Base-by-base conservation (phyloP, 345 rosid genomes). In the Noccaea bulbosa region DNA sequence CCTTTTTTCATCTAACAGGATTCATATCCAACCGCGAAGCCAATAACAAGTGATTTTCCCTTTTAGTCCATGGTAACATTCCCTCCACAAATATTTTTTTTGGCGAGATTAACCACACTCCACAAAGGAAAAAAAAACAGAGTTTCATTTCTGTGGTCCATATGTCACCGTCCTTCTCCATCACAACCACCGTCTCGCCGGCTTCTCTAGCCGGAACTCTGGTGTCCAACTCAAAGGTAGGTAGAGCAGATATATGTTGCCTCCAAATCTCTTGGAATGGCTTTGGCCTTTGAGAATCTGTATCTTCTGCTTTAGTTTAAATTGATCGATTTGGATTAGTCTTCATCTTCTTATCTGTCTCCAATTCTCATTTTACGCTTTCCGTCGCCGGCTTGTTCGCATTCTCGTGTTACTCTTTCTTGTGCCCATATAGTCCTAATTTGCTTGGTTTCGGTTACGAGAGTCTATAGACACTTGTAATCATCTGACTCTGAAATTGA, bases 151-250 rank as follows among this genome's bases (percentile, higher is more conserved):
- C 2, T 32, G 6, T 55, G 74, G 79, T 56, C 15, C 40, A 47
- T 32, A 76, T 76, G 79, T 69, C 65, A 55, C 79, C 71, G 11
- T 62, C 75, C 2, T 63, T 55, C 54, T 76, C 75, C 39, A 33
- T 76, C 61, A 15, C 67, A 40, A 14, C 75, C 45, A 62, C 66
- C 11, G 61, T 75, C 40, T 69, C 79, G 5, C 75, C 71, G 75
- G 71, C 75, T 55, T 48, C 33, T 47, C 60, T 55, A 1, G 33
- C 70, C 75, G 71, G 71, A 9, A 48, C 61, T n/a, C 12, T 69
- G 34, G 38, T 34, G 0, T 47, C 61, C 0, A 75, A 20, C 46
- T 69, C 70, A 1, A 75, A 55, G 79, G 79, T 75, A 37, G 79
- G 79, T 69, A 37, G 7, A 7, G 1, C 33, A 15, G 0, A 2